phyloP scores from a whole-genome alignment of 306 rosid genomes.

The Hylodesmum podocarpum region DNA sequence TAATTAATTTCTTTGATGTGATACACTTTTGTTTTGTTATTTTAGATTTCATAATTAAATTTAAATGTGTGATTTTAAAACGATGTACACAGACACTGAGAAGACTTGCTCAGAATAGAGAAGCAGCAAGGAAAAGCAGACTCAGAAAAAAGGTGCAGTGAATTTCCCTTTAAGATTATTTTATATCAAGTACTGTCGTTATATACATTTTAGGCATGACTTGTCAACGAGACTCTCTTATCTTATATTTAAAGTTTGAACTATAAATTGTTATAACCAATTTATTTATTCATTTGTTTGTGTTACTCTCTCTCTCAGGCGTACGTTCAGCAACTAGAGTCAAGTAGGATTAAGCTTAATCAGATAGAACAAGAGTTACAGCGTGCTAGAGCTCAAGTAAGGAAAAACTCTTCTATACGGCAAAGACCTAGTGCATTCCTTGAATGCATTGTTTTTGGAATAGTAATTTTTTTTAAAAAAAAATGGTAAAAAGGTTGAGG shows the following conservation, averaged over 20 bases:
- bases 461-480: background rate
- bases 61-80: background rate
- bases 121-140: constrained; percentile 99
- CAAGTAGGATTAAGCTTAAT: constrained; percentile 93
- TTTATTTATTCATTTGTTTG: background rate
- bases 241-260: background rate
- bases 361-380: constrained; percentile 94
- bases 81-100: constrained; percentile 66
- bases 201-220: constrained; percentile 34
- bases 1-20: background rate
- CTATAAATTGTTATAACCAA: background rate
- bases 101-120: constrained; percentile 99
- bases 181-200: background rate
- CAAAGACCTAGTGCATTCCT: background rate
- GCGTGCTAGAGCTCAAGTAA: constrained; percentile 81
- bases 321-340: constrained; percentile 92
- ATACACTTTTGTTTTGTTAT: background rate
- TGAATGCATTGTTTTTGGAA: background rate
- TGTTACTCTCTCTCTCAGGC: constrained; percentile 51
- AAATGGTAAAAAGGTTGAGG: background rate
- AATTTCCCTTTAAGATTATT: constrained; percentile 1
- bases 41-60: background rate
- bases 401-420: constrained; percentile 1
- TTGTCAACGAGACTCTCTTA: background rate
- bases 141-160: constrained; percentile 81